Evolutionary conservation across 73 alveolate species (phyloP).

Genomic region (Paraurostyla sp.): DNA sequence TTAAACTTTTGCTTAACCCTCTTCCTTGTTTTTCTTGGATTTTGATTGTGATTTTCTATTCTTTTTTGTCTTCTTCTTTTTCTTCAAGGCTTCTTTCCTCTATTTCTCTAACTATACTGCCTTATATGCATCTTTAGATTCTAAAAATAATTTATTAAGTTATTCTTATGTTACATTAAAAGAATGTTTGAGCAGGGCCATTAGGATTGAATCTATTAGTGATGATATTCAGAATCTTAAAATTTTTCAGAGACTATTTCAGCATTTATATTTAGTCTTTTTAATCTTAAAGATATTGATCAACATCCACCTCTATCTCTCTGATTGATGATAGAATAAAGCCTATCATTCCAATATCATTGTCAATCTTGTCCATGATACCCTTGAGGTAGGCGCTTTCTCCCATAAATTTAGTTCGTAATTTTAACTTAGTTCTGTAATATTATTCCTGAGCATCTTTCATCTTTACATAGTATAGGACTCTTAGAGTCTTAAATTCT

Average conservation of each 20-base stretch:
- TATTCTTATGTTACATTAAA: background rate
- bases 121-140: background rate
- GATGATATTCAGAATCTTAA: constrained; percentile 7
- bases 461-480: background rate
- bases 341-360: constrained; percentile 44
- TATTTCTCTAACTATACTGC: background rate
- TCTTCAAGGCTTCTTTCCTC: background rate
- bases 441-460: background rate
- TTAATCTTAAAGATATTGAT: background rate
- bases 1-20: background rate
- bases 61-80: background rate
- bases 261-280: background rate
- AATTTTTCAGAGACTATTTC: background rate
- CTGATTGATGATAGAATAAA: constrained; percentile 22
- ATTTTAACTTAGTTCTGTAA: background rate
- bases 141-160: background rate
- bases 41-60: background rate
- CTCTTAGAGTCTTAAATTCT: background rate
- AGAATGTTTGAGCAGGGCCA: constrained; percentile 23
- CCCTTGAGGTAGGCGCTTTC: background rate
- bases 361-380: constrained; percentile 14
- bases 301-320: constrained; percentile 6
- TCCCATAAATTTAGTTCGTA: background rate
- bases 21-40: background rate
- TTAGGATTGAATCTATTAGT: constrained; percentile 35